Evolutionary conservation across 2,329 filamentous ascomycete genomes (phyloP).

Genomic region (Pyricularia sp.): DNA sequence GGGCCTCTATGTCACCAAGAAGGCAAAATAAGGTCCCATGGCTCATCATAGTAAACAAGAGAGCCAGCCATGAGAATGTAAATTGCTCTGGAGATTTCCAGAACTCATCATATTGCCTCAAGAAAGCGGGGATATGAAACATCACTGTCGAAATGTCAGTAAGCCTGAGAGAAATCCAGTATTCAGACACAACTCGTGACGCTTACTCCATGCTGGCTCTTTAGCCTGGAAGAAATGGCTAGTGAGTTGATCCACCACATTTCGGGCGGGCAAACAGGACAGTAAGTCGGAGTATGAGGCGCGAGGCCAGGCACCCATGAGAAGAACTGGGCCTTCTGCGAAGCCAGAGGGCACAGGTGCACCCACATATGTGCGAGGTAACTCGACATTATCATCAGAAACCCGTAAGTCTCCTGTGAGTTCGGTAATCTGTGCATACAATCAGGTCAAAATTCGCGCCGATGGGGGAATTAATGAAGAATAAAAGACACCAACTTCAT

Average conservation of each 20-base stretch:
- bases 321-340: conserved; percentile 9
- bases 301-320: conserved; percentile 10
- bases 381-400: conserved; percentile 3
- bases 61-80: conserved; percentile 16
- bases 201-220: conserved; percentile 10
- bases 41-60: conserved; percentile 19
- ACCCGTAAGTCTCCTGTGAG: conserved; percentile 10
- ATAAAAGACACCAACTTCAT: conserved; percentile 11
- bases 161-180: background rate
- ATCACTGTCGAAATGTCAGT: background rate
- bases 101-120: conserved; percentile 14
- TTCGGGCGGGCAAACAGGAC: conserved; percentile 10
- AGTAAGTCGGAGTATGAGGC: conserved; percentile 8
- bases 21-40: conserved; percentile 15
- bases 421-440: conserved; percentile 6
- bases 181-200: background rate
- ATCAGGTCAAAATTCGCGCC: background rate
- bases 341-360: conserved; percentile 7
- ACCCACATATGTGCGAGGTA: background rate
- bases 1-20: conserved; percentile 11
- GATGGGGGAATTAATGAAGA: background rate
- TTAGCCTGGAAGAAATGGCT: conserved; percentile 14
- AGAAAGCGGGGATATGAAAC: conserved; percentile 32
- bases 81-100: conserved; percentile 13
- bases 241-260: conserved; percentile 12